Conservation (phyloP, 2,329 filamentous ascomycete species). For the Dissoconium aciculare region DNA sequence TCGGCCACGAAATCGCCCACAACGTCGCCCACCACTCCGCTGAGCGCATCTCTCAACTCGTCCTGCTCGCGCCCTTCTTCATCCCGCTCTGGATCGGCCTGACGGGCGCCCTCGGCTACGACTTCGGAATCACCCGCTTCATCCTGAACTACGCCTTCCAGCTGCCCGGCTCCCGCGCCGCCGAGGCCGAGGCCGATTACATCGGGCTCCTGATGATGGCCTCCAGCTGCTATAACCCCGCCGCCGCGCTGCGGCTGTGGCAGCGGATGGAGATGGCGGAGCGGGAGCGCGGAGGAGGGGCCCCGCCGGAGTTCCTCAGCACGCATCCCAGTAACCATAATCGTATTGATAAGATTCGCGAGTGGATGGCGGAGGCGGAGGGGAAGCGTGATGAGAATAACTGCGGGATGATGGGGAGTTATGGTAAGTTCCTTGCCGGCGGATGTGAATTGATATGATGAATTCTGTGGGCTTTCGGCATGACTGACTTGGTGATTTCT, state of each 20-base stretch:
- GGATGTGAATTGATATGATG: too few species aligned
- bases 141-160: slow-evolving; percentile 50
- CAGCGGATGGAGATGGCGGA: slow-evolving; percentile 46
- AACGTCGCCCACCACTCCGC: slow-evolving; percentile 53
- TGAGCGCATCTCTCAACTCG: slow-evolving; percentile 43
- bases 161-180: slow-evolving; percentile 52
- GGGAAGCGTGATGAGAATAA: slow-evolving; percentile 22
- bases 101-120: slow-evolving; percentile 28
- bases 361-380: slow-evolving; percentile 37
- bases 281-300: slow-evolving; percentile 21
- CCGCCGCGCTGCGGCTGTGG: slow-evolving; percentile 49
- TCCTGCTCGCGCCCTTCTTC: slow-evolving; percentile 27
- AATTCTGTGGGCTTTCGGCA: too few species aligned
- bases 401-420: slow-evolving; percentile 12
- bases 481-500: too few species aligned
- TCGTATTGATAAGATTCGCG: slow-evolving; percentile 48
- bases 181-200: slow-evolving; percentile 64
- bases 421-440: slow-evolving; percentile 10
- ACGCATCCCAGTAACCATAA: slow-evolving; percentile 61
- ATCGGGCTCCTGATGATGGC: slow-evolving; percentile 75
- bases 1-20: slow-evolving; percentile 70
- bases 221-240: slow-evolving; percentile 60
- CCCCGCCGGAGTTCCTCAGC: slow-evolving; percentile 55
- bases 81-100: slow-evolving; percentile 22
- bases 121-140: slow-evolving; percentile 24